These are phyloP conservation scores for Penicillium salamii DNA, from an alignment of 495 filamentous ascomycete genomes.

Conservation along the genomic window DNA sequence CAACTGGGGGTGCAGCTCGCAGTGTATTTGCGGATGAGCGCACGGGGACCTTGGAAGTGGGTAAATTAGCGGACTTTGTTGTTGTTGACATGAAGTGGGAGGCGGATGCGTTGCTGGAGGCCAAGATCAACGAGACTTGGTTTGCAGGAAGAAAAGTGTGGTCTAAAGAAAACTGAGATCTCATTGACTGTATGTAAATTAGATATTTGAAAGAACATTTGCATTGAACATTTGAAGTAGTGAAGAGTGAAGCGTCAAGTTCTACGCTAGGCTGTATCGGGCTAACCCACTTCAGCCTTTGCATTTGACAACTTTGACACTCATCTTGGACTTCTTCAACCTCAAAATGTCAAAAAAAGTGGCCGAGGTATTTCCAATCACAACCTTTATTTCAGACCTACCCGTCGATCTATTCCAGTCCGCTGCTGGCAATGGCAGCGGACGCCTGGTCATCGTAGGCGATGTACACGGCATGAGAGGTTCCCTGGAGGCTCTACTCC, in stretches of 20 bases:
- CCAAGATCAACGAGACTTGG: constrained; percentile 54
- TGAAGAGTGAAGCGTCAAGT: too few relatives aligned
- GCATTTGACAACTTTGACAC: too few relatives aligned
- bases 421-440: constrained; percentile 3
- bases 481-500: constrained; percentile 17
- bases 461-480: constrained; percentile 23
- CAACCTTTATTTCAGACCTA: constrained; percentile 21
- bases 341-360: too few relatives aligned
- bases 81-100: constrained; percentile 56
- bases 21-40: constrained; percentile 53
- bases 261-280: too few relatives aligned
- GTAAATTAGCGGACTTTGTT: constrained; percentile 54
- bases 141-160: constrained; percentile 45
- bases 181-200: too few relatives aligned
- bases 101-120: constrained; percentile 47
- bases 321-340: too few relatives aligned
- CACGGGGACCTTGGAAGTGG: constrained; percentile 46
- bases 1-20: constrained; percentile 53
- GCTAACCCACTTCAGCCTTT: too few relatives aligned
- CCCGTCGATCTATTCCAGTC: constrained; percentile 7
- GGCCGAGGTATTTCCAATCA: constrained; percentile 18
- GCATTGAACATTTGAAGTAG: too few relatives aligned
- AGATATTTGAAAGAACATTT: too few relatives aligned
- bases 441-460: constrained; percentile 19
- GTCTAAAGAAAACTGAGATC: not conserved